These are phyloP conservation scores for Imleria badia DNA, from an alignment of 768 basidiomycete genomes.

Conservation along the genomic window DNA sequence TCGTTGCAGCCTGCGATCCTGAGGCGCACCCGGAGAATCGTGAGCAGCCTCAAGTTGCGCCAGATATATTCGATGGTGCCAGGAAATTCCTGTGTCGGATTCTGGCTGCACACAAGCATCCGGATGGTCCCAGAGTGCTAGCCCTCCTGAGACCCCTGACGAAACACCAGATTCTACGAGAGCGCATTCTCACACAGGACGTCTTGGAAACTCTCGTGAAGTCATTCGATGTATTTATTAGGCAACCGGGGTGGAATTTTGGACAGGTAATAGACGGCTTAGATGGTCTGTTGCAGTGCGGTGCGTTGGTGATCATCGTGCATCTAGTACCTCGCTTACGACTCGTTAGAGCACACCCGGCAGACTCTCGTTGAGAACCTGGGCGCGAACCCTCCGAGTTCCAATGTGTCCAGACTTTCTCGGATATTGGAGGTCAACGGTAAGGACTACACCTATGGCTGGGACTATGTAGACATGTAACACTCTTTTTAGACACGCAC, in stretches of 20 bases:
- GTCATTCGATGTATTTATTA: slow-evolving; percentile 10
- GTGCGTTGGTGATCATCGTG: slow-evolving; percentile 3
- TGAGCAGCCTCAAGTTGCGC: background rate
- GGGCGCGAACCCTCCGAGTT: background rate
- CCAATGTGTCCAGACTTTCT: background rate
- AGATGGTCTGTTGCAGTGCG: slow-evolving; percentile 15
- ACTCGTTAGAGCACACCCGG: slow-evolving; percentile 11
- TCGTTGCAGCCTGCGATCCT: slow-evolving; percentile 8
- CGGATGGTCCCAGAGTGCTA: slow-evolving; percentile 17
- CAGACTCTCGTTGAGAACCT: slow-evolving; percentile 7
- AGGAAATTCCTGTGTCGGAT: slow-evolving; percentile 12
- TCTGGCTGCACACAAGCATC: slow-evolving; percentile 12
- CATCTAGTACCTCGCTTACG: background rate
- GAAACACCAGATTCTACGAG: slow-evolving; percentile 15
- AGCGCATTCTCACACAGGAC: slow-evolving; percentile 13
- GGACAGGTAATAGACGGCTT: slow-evolving; percentile 24
- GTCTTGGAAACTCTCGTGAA: slow-evolving; percentile 12
- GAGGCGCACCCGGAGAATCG: background rate
- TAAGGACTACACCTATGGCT: background rate
- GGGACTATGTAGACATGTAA: too few species aligned
- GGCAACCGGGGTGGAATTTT: slow-evolving; percentile 2
- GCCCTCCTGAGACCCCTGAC: slow-evolving; percentile 22
- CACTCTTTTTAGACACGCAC: too few species aligned
- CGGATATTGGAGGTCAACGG: too few species aligned
- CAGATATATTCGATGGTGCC: slow-evolving; percentile 10